Base-by-base conservation (phyloP, 805 yeast genomes). In the Candida andamanensis region DNA sequence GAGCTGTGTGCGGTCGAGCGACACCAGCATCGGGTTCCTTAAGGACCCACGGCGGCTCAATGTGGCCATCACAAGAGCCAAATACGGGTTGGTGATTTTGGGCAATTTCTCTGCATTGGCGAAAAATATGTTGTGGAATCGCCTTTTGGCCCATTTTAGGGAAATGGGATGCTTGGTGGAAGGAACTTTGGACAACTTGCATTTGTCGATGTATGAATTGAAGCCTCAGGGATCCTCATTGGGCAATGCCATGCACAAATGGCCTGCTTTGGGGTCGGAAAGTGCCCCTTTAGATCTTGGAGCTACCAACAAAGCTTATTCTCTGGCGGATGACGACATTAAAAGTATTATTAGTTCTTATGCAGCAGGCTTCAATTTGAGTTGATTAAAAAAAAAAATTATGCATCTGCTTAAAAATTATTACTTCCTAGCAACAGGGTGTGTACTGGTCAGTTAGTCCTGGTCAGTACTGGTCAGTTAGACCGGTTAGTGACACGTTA, bases 151-250 rank as follows among this genome's bases (percentile, higher is more conserved):
- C 28, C 94, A 85, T 52, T 87, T 75, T 60, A 70, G 95, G 57
- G 90, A 85, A 45, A 74, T 72, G 35, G 95, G 95, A 1, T 83
- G 94, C 56, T 63, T 89, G 19, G 97, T 89, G 17, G 96, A 89
- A 54, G 97, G 97, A 8, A 77, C 85, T 2, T 65, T 89, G 43
- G 90, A 82, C 37, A 83, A 78, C 45, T 67, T 89, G 41, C 92
- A 81, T 52, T 59, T 82, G 30, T 78, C 87, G 38, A 66, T 80
- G 36, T 78, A 82, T 15, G 81, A 75, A 41, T 63, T 47, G 21
- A 27, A 38, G 67, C 38, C 54, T 51, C 14, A 58, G 52, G 41
- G 10, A 8, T 11, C 22, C 11, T 19, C 22, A 19, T 8, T 11
- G 8, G 22, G 4, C 15, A 26, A 11, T 26, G 25, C 28, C 25